Evolutionary conservation across 164 flowering plant species (phyloP).

Genomic region (Sedum album): DNA sequence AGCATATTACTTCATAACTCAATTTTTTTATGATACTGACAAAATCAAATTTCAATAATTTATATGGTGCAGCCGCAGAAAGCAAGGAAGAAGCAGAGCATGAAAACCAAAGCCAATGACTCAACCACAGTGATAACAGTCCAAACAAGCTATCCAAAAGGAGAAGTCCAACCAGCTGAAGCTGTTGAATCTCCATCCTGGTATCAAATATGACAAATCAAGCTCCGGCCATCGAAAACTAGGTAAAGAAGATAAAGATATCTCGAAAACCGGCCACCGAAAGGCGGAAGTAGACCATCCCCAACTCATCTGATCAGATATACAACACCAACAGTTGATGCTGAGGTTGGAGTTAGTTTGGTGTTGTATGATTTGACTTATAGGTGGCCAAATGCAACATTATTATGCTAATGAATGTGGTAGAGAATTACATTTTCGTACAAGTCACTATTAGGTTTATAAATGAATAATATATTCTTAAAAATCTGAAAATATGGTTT

Average conservation of each 20-base stretch:
- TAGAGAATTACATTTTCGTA: constrained; percentile 4
- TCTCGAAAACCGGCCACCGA: constrained; percentile 4
- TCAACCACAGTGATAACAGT: constrained; percentile 15
- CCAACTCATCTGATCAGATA: constrained; percentile 2
- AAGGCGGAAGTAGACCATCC: background rate
- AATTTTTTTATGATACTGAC: too few species aligned
- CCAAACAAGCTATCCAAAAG: constrained; percentile 42
- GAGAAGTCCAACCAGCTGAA: constrained; percentile 14
- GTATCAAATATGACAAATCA: background rate
- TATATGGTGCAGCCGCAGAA: background rate
- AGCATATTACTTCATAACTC: constrained; percentile 44
- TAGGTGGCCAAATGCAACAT: background rate
- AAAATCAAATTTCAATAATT: too few species aligned
- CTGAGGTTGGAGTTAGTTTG: background rate
- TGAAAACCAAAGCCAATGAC: background rate
- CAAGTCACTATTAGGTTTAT: background rate
- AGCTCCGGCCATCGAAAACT: constrained; percentile 3
- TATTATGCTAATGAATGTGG: background rate
- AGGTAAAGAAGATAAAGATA: constrained; percentile 5
- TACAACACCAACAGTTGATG: background rate
- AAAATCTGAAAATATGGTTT: background rate
- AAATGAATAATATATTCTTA: background rate
- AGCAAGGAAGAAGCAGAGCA: background rate
- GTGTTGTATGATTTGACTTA: background rate
- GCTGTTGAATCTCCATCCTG: constrained; percentile 1